A percentile compares a stretch with the other conserved stretches of the same genome.
Conservation (phyloP, 1,284 basidiomycete genomes). For the Pyrrhoderma noxium region DNA sequence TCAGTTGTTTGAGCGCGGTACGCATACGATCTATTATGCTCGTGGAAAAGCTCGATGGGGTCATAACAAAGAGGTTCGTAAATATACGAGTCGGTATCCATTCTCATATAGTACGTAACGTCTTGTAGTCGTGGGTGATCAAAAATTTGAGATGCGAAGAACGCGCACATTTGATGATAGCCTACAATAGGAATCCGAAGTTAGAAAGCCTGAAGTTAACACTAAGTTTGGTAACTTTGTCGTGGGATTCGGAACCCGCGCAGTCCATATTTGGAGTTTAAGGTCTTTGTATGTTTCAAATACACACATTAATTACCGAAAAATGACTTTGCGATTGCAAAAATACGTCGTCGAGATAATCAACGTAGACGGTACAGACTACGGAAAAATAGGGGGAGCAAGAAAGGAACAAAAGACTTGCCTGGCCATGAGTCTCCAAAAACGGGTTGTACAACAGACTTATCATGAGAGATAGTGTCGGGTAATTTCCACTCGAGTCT, state of each 20-base stretch:
- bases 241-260: too few relatives aligned
- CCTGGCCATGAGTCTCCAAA: constrained; percentile 16
- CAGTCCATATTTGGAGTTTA: too few relatives aligned
- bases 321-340: too few relatives aligned
- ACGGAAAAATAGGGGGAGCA: background rate
- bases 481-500: constrained; percentile 13
- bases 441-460: constrained; percentile 14
- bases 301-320: too few relatives aligned
- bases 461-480: constrained; percentile 13
- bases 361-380: too few relatives aligned
- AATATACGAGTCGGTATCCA: constrained; percentile 20
- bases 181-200: constrained; percentile 3
- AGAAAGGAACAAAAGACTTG: background rate
- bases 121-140: constrained; percentile 17
- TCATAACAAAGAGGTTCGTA: constrained; percentile 18
- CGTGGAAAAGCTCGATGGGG: constrained; percentile 18
- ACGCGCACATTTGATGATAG: constrained; percentile 19
- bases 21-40: constrained; percentile 11
- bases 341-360: too few relatives aligned
- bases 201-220: background rate
- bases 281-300: too few relatives aligned
- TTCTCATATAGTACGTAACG: constrained; percentile 20
- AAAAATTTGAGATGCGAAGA: constrained; percentile 19
- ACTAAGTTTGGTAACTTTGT: background rate
- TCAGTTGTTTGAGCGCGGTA: constrained; percentile 8